Evolutionary conservation across 495 filamentous ascomycete genomes (phyloP).

Genomic region (Immersiella caudata): DNA sequence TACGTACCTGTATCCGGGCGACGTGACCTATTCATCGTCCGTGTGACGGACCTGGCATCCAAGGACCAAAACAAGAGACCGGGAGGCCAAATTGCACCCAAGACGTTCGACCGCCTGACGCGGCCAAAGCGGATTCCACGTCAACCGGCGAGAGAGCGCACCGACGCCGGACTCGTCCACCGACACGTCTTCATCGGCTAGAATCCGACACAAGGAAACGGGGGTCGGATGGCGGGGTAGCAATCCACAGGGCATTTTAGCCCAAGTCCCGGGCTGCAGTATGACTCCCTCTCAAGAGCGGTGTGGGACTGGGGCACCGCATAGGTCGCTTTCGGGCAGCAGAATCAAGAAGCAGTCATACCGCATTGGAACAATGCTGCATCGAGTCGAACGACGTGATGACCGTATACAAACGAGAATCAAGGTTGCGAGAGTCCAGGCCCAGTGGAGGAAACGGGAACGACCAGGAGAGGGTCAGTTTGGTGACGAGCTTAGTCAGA

Average conservation of each 20-base stretch:
- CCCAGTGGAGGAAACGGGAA: not conserved
- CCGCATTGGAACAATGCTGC: not conserved
- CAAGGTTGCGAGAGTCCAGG: not conserved
- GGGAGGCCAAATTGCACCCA: not conserved
- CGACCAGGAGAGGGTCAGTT: not conserved
- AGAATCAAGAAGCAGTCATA: not conserved
- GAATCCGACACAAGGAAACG: not conserved
- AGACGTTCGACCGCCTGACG: not conserved
- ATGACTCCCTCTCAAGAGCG: not conserved
- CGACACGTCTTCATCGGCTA: not conserved
- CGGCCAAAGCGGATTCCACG: not conserved
- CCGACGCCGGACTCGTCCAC: not conserved
- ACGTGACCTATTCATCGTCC: not conserved
- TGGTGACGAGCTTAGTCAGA: not conserved
- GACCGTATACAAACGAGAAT: not conserved
- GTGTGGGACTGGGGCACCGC: not conserved
- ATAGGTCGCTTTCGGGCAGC: not conserved
- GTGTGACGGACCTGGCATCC: not conserved
- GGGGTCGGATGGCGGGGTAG: not conserved
- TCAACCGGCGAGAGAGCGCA: not conserved
- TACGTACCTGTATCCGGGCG: not conserved
- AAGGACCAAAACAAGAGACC: not conserved
- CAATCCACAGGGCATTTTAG: not conserved
- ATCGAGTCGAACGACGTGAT: not conserved
- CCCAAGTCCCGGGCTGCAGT: not conserved